Conservation (phyloP, 805 yeast species). For the Starmerella bombicola region DNA sequence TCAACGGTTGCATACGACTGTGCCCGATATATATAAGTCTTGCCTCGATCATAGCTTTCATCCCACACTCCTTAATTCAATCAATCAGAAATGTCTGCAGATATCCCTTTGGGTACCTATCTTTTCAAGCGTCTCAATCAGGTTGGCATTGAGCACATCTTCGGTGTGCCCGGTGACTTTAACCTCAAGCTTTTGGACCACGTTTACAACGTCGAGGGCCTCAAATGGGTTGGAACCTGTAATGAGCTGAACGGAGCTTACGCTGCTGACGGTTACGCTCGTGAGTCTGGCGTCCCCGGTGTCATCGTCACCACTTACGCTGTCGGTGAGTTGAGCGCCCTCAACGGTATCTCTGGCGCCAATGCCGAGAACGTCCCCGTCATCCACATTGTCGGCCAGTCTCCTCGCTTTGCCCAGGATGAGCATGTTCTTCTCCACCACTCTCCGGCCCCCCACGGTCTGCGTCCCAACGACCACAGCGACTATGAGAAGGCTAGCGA, state of each 20-base stretch:
- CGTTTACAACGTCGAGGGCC: slow-evolving; percentile 31
- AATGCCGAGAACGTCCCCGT: slow-evolving; percentile 71
- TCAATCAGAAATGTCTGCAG: slow-evolving; percentile 11
- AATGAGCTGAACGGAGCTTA: slow-evolving; percentile 85
- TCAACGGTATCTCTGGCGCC: slow-evolving; percentile 74
- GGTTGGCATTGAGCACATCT: slow-evolving; percentile 28
- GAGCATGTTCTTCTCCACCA: slow-evolving; percentile 31
- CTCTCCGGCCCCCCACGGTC: slow-evolving; percentile 28
- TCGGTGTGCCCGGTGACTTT: slow-evolving; percentile 39
- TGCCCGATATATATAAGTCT: too few relatives aligned
- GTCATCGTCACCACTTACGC: slow-evolving; percentile 68
- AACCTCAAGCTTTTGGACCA: slow-evolving; percentile 33
- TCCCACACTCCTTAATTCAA: too few relatives aligned
- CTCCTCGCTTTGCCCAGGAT: slow-evolving; percentile 34
- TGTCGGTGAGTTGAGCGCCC: slow-evolving; percentile 77
- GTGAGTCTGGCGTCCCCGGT: slow-evolving; percentile 50
- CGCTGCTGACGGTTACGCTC: slow-evolving; percentile 80
- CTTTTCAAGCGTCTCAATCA: slow-evolving; percentile 28
- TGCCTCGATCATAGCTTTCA: too few relatives aligned
- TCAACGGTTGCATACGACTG: background rate
- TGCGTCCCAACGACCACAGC: slow-evolving; percentile 47
- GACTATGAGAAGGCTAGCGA: slow-evolving; percentile 53
- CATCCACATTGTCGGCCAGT: slow-evolving; percentile 75
- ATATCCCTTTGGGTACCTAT: slow-evolving; percentile 25
- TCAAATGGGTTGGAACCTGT: slow-evolving; percentile 72